Percentiles rank a stretch among this genome's conserved stretches.
These are phyloP conservation scores for Apiotrichum laibachii DNA, from an alignment of 1,284 basidiomycete genomes.

Conservation along the genomic window DNA sequence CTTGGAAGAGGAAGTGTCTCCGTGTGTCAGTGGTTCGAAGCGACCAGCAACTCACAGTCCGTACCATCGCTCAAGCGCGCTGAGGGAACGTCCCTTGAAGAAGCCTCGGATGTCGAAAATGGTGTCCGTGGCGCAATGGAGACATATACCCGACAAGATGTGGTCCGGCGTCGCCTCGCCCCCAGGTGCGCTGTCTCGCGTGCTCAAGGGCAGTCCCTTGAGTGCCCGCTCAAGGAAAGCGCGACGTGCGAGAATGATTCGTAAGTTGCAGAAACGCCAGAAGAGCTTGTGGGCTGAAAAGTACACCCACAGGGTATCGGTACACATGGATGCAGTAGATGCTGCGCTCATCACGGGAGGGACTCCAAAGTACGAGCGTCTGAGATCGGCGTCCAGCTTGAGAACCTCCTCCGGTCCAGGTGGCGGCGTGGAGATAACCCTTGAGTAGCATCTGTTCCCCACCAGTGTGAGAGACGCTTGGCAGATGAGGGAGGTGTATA, in stretches of 20 bases:
- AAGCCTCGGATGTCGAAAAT: slow-evolving; percentile 25
- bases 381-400: slow-evolving; percentile 20
- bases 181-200: not conserved
- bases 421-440: slow-evolving; percentile 18
- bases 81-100: slow-evolving; percentile 15
- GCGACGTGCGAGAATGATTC: slow-evolving; percentile 26
- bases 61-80: slow-evolving; percentile 28
- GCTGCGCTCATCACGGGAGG: slow-evolving; percentile 17
- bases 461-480: slow-evolving; percentile 18
- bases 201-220: slow-evolving; percentile 11
- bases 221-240: slow-evolving; percentile 26
- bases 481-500: slow-evolving; percentile 25
- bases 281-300: slow-evolving; percentile 28
- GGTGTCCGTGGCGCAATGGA: slow-evolving; percentile 20
- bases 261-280: slow-evolving; percentile 29
- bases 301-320: slow-evolving; percentile 22
- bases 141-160: slow-evolving; percentile 14
- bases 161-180: slow-evolving; percentile 9
- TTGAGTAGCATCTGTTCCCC: slow-evolving; percentile 21
- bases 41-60: no score
- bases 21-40: no score
- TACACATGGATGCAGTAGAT: slow-evolving; percentile 8
- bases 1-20: slow-evolving; percentile 34
- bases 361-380: slow-evolving; percentile 10
- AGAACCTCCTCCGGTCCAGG: slow-evolving; percentile 12